Conservation (phyloP, 257 asterid species). For the Paraleonurus japonicus region DNA sequence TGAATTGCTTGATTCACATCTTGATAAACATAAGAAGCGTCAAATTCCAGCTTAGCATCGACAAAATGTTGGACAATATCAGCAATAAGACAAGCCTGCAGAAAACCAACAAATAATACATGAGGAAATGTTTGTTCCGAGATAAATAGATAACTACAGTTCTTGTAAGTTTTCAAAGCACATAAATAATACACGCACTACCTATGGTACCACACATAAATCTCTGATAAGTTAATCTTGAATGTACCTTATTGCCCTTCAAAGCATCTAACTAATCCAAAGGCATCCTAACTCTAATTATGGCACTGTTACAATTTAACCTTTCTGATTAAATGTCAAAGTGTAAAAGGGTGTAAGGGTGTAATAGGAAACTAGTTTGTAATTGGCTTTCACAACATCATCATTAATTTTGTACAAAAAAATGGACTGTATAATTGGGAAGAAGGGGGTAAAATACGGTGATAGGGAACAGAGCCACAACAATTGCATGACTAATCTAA, state of each 20-base stretch:
- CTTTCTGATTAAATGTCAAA: neutral
- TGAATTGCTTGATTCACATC: conserved; percentile 91
- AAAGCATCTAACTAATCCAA: neutral
- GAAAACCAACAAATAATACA: conserved; percentile 12
- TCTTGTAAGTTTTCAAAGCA: conserved; percentile 11
- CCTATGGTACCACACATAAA: neutral
- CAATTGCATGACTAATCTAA: neutral
- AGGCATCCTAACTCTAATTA: neutral
- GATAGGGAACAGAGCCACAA: neutral
- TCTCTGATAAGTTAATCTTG: conserved; percentile 3
- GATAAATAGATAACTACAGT: neutral
- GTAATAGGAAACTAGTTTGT: neutral
- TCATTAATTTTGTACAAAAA: neutral
- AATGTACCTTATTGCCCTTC: neutral
- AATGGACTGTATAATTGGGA: neutral
- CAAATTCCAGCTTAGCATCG: conserved; percentile 94
- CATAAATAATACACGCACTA: neutral
- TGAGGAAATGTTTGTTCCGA: neutral
- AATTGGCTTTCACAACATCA: neutral
- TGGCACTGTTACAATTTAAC: neutral
- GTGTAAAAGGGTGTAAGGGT: neutral
- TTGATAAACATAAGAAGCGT: conserved; percentile 81
- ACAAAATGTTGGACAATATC: conserved; percentile 95
- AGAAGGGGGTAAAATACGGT: neutral
- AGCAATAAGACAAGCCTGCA: conserved; percentile 96